Evolutionary conservation across 495 filamentous ascomycete genomes (phyloP).

Genomic region (Podospora pseudoanserina): DNA sequence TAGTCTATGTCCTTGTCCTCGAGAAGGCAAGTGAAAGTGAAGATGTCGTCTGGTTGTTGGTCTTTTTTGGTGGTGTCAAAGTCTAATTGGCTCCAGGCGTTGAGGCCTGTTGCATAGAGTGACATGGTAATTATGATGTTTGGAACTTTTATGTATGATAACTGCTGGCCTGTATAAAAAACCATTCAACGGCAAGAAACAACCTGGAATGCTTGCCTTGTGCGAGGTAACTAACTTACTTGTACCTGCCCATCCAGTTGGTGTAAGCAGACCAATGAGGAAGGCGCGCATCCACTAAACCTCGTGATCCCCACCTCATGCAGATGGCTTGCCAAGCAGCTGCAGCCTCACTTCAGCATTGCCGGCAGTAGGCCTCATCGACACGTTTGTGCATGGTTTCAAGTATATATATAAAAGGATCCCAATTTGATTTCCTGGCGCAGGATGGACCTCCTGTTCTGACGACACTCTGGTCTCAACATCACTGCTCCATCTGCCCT

Average conservation of each 20-base stretch:
- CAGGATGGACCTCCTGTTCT: no score
- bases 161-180: no score
- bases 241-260: not conserved
- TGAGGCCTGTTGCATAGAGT: constrained; percentile 50
- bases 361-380: not conserved
- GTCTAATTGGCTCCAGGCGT: constrained; percentile 48
- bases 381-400: not conserved
- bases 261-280: not conserved
- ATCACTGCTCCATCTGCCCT: not conserved
- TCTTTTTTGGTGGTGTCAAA: constrained; percentile 24
- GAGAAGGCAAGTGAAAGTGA: constrained; percentile 37
- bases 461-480: no score
- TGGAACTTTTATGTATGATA: no score
- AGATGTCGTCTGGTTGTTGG: constrained; percentile 39
- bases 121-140: constrained; percentile 31
- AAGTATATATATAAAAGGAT: not conserved
- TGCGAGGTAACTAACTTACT: not conserved
- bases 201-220: not conserved
- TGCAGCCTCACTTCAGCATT: not conserved
- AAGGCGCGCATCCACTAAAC: not conserved
- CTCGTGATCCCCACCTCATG: not conserved
- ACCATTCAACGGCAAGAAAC: no score
- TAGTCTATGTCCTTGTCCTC: constrained; percentile 29
- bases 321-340: not conserved
- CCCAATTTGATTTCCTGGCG: no score